Evolutionary conservation across 2,329 filamentous ascomycete genomes (phyloP), one percentile per base, ranked within the genome.

Genomic region (Monosporascus sp.): DNA sequence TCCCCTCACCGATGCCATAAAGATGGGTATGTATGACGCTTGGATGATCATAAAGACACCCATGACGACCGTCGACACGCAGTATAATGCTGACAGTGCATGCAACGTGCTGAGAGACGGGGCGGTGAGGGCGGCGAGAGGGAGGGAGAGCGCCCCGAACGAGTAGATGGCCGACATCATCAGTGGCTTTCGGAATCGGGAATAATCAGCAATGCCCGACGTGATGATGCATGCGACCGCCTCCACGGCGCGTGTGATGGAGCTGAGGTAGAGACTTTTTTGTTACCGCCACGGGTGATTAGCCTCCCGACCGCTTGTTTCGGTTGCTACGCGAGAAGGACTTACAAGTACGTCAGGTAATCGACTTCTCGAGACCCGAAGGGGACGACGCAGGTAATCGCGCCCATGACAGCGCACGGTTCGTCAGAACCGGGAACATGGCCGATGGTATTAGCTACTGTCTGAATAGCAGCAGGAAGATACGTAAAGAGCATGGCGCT

Each of bases 181-280:
- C 6, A 58, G 49, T 22, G 31, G 20, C 35, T 58, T 58, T 7
- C 56, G 56, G 44, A 52, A 56, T 46, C 56, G 54, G 17, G 28
- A 54, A 51, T 58, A 58, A 45, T 56, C 56, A 5, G 56, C 56
- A n/a, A 58, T 26, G 14, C 56, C 56, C 17, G 56, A 41, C 31
- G 56, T 45, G 22, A 58, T 22, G 35, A 58, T 26, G 18, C 51
- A 54, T 31, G 54, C 35, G 8, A 40, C 51, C 26, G 51, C 56
- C 26, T 58, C 56, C 7, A 58, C 37, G 7, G 54, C 53, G 38
- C 54, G 46, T 24, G 51, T 52, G n/a, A 58, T 56, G 2, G 54
- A 51, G 28, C 52, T 31, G 4, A 58, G 38, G 37, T 58, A 58
- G 17, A 58, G 54, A 31, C 51, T 55, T 26, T 26, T 26, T 24